Evolutionary conservation across 2,329 filamentous ascomycete species (phyloP), one percentile per base, ranked within the genome.

Genomic region (Fusarium sp.): DNA sequence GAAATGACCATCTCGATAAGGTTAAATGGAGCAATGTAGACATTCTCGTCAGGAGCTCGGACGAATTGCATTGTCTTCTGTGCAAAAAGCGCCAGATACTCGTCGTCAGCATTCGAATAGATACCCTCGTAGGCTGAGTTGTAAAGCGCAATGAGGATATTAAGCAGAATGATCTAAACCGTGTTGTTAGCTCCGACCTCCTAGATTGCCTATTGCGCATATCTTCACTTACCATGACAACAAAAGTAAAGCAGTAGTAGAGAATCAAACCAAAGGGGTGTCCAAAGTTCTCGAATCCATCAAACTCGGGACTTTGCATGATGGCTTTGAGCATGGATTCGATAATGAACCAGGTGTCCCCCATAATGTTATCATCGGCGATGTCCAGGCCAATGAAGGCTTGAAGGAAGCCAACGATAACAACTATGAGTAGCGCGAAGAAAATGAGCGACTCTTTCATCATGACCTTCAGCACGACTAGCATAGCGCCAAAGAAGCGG

Each of bases 51-150:
- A 0, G 96, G 96, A 0, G 96, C 96, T 50, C 96, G 93, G 19
- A 98, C 93, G 75, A 98, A 99, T 75, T 97, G 94, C 87, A 98
- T 93, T 0, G 96, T 98, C 81, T 97, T 97, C 72, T 97, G 92
- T 0, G 93, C 88, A 80, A 97, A 98, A 6, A 98, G 87, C 0
- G 94, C 95, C 78, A 99, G 90, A 80, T 94, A 99, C 79, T 99
- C 96, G 79, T 99, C 96, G 70, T 93, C 91, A 7, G 96, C 94
- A 76, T 99, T 94, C 46, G 92, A 90, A 74, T 94, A 97, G 63
- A 98, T 97, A 79, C 97, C 94, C 76, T 97, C 92, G 78, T 99
- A 98, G 3, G 96, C 94, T 48, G 91, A 95, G 81, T 98, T 98
- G 84, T 98, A 99, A 9, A 99, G 88, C 0, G 96, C 96, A 77